Evolutionary conservation across 139 green algal species (phyloP), one percentile per base, ranked within the genome.

Genomic region (Eudorina sp.): DNA sequence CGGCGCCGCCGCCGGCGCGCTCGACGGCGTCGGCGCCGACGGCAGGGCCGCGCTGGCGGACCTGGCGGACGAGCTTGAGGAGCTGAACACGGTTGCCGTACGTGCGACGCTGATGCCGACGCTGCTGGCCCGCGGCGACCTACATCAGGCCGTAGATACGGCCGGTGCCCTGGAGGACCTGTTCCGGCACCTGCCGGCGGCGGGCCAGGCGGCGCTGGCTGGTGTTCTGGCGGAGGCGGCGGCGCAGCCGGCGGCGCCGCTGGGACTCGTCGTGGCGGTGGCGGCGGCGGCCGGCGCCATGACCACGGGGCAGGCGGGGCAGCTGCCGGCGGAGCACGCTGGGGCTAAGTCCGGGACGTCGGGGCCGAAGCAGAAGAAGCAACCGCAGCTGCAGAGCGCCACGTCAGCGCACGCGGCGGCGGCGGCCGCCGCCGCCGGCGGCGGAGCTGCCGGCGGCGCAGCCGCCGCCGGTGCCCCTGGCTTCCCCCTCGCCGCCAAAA

Each of bases 81-180:
- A 86, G 13, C 34, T 86, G n/a, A 58, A 14, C 40, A 48, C 80
- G 11, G 3, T 31, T 23, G 80, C 80, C 29, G 80, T 86, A 31
- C 80, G 80, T 0, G 60, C 80, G 4, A 48, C 58, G 40, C 60
- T 86, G 6, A 60, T 86, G 80, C 80, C 80, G 29, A 76, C 80
- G 60, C 80, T 86, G 60, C 80, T 86, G 58, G 41, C 41, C 8
- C 80, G 80, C 5, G 80, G 80, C 5, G 60, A 76, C 9, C 41
- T 86, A 41, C 80, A 86, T 43, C 80, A 76, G 43, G 80, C 80
- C 4, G 80, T 86, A 3, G 80, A 86, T n/a, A 86, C 80, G 31
- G 80, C 80, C 27, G 80, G 60, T 4, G 80, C 80, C 16, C 60
- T 86, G 80, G 80, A 86, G 60, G 80, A 86, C 41, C 62, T 86